A percentile compares a stretch with the other conserved stretches of the same genome.
These are phyloP conservation scores for Dothideomycetes sp. DNA, from an alignment of 2,329 filamentous ascomycete species.

Conservation along the genomic window DNA sequence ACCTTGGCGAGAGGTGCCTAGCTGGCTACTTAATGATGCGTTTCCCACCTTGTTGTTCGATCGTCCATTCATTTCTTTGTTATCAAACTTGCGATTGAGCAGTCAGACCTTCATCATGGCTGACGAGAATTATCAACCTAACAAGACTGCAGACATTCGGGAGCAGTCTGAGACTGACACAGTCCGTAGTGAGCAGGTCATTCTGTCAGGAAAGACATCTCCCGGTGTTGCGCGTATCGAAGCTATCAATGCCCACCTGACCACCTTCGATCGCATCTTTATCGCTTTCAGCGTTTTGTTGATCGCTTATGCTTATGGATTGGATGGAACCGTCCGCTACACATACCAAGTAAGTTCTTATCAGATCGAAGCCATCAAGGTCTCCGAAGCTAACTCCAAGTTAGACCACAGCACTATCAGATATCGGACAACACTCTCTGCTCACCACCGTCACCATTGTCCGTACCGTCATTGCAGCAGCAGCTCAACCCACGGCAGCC, in stretches of 20 bases:
- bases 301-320: slow-evolving; percentile 54
- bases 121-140: too few species aligned
- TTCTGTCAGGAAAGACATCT: slow-evolving; percentile 27
- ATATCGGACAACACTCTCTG: slow-evolving; percentile 45
- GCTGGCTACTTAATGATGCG: too few species aligned
- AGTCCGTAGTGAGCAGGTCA: slow-evolving; percentile 13
- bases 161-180: too few species aligned
- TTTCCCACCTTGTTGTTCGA: too few species aligned
- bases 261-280: slow-evolving; percentile 42
- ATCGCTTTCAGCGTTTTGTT: slow-evolving; percentile 56
- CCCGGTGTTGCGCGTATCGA: slow-evolving; percentile 54
- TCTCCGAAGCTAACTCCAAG: background rate
- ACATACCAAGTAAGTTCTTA: slow-evolving; percentile 41
- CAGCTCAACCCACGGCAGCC: slow-evolving; percentile 44
- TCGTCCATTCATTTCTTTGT: too few species aligned
- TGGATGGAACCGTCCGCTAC: slow-evolving; percentile 49
- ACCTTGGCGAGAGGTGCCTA: too few species aligned
- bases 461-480: slow-evolving; percentile 50
- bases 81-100: too few species aligned
- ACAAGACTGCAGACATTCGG: too few species aligned
- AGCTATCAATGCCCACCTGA: slow-evolving; percentile 46
- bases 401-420: slow-evolving; percentile 45
- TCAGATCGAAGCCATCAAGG: background rate
- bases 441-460: slow-evolving; percentile 52
- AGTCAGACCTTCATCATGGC: too few species aligned